phyloP scores from a whole-genome alignment of 2,329 filamentous ascomycete species.

The Phialophora chinensis region DNA sequence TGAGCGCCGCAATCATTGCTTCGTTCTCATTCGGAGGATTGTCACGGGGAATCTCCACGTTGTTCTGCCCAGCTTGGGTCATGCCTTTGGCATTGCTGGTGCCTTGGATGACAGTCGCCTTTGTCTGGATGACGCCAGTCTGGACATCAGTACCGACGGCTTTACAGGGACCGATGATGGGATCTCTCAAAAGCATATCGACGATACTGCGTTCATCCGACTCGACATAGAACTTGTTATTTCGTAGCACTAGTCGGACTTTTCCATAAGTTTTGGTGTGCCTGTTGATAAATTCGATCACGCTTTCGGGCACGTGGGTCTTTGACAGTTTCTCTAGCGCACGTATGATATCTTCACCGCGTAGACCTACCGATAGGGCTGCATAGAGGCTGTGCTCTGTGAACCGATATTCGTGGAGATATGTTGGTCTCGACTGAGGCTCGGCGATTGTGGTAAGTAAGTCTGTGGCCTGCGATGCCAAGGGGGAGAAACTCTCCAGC shows the following conservation, averaged over 20 bases:
- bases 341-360: constrained; percentile 86
- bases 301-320: constrained; percentile 79
- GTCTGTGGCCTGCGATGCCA: constrained; percentile 86
- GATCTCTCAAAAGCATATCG: constrained; percentile 83
- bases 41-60: constrained; percentile 40
- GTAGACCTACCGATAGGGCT: constrained; percentile 91
- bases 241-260: constrained; percentile 91
- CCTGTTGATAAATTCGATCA: constrained; percentile 77
- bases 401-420: constrained; percentile 91
- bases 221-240: constrained; percentile 93
- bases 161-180: constrained; percentile 77
- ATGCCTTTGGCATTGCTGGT: constrained; percentile 91
- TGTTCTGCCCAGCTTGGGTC: constrained; percentile 67
- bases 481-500: constrained; percentile 88
- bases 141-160: constrained; percentile 77
- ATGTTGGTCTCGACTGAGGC: constrained; percentile 84
- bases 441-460: constrained; percentile 96
- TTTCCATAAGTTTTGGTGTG: constrained; percentile 93
- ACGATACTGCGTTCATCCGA: constrained; percentile 86
- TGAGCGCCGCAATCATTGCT: constrained; percentile 66
- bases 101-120: constrained; percentile 86
- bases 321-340: constrained; percentile 89
- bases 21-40: constrained; percentile 33
- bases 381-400: constrained; percentile 94
- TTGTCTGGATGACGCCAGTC: constrained; percentile 83